Percentiles rank a stretch among this genome's conserved stretches.
Conservation (phyloP, 257 asterid genomes). For the Thymus quinquecostatus region DNA sequence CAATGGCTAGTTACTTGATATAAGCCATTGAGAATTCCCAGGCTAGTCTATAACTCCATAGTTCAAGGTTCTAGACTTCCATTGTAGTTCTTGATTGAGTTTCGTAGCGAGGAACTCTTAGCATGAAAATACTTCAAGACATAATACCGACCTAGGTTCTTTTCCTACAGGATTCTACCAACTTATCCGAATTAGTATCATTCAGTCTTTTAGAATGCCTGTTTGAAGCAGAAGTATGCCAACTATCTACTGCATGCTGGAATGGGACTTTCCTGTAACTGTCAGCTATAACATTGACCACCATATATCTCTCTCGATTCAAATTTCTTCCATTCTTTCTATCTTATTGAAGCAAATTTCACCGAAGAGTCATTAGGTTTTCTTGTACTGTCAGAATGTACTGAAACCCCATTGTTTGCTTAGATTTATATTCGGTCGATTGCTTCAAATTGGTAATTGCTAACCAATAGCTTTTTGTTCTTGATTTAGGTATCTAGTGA, state of each 20-base stretch:
- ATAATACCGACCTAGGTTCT: too few relatives aligned
- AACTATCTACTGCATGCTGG: not conserved
- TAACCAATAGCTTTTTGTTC: constrained; percentile 62
- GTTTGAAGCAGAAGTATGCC: too few relatives aligned
- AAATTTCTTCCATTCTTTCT: not conserved
- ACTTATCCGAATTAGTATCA: too few relatives aligned
- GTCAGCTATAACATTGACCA: constrained; percentile 6
- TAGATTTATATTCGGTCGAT: constrained; percentile 20
- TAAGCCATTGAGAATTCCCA: not conserved
- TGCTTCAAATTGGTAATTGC: constrained; percentile 30
- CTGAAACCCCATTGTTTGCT: constrained; percentile 3
- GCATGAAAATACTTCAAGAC: too few relatives aligned
- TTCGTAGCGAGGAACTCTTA: too few relatives aligned
- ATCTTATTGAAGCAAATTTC: constrained; percentile 13
- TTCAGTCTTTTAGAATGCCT: too few relatives aligned
- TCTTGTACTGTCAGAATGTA: not conserved
- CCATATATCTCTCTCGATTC: not conserved
- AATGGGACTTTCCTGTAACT: constrained; percentile 4
- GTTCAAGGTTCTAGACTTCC: not conserved
- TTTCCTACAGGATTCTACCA: too few relatives aligned
- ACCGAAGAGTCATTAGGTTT: not conserved
- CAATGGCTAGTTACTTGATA: not conserved
- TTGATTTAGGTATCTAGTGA: constrained; percentile 92
- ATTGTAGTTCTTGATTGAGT: too few relatives aligned
- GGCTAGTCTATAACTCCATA: not conserved